phyloP scores from a whole-genome alignment of 495 filamentous ascomycete species.

The Rostrohypoxylon terebratum region DNA sequence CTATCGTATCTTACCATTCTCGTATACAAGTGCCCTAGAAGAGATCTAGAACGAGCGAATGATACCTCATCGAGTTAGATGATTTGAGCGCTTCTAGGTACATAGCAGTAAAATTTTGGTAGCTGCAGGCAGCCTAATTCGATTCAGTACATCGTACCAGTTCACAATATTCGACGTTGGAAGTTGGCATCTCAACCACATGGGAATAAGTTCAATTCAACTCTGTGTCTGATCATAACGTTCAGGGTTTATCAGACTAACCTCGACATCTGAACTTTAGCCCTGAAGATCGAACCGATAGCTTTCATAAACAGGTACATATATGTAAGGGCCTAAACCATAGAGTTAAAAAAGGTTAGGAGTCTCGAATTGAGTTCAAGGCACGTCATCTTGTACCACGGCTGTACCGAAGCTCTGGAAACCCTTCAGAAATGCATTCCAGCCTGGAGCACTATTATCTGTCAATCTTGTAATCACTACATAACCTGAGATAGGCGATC shows the following conservation, averaged over 20 bases:
- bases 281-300: slow-evolving; percentile 22
- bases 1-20: slow-evolving; percentile 7
- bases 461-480: slow-evolving; percentile 17
- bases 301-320: background rate
- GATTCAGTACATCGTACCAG: background rate
- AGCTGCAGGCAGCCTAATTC: slow-evolving; percentile 12
- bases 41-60: slow-evolving; percentile 25
- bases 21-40: slow-evolving; percentile 14
- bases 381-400: slow-evolving; percentile 43
- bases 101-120: background rate
- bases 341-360: slow-evolving; percentile 3
- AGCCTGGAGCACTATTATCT: slow-evolving; percentile 1
- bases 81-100: background rate
- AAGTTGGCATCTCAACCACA: background rate
- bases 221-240: slow-evolving; percentile 2
- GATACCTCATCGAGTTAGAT: slow-evolving; percentile 24
- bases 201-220: slow-evolving; percentile 17
- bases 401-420: slow-evolving; percentile 23
- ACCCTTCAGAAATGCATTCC: slow-evolving; percentile 17
- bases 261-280: slow-evolving; percentile 16
- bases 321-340: slow-evolving; percentile 1
- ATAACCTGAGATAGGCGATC: slow-evolving; percentile 19
- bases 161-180: too few species aligned
- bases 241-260: background rate
- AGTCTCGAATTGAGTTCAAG: slow-evolving; percentile 26